phyloP scores from a whole-genome alignment of 1,139 yeast genomes.

The Nematodospora anomalae region DNA sequence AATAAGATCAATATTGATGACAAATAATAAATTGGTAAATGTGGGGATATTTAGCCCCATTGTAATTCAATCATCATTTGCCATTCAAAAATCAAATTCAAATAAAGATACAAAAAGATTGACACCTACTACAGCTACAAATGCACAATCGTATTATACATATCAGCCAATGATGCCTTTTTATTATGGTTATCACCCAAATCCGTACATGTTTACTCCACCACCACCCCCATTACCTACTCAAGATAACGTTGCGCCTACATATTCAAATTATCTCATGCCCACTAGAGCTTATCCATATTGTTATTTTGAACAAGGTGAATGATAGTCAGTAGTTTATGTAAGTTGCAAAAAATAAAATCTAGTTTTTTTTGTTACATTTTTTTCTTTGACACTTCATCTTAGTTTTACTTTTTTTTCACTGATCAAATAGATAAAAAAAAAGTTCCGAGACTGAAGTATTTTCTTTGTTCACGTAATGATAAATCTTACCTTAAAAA shows the following conservation, averaged over 20 bases:
- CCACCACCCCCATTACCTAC: constrained; percentile 1
- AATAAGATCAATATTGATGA: constrained; percentile 37
- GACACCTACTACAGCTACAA: constrained; percentile 4
- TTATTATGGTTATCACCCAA: constrained; percentile 17
- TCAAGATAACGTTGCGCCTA: background rate
- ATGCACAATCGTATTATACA: constrained; percentile 9
- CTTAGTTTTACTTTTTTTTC: background rate
- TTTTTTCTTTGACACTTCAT: too few relatives aligned
- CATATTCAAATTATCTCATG: constrained; percentile 8
- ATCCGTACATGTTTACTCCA: constrained; percentile 13
- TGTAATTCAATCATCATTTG: constrained; percentile 42
- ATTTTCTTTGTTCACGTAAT: too few relatives aligned
- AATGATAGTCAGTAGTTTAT: background rate
- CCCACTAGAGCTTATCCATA: constrained; percentile 8
- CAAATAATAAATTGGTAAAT: constrained; percentile 30
- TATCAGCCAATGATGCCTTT: constrained; percentile 16
- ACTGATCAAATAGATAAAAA: constrained; percentile 1
- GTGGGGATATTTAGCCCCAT: constrained; percentile 22
- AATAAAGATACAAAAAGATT: constrained; percentile 2
- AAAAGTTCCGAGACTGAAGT: too few relatives aligned
- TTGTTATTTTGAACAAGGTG: constrained; percentile 7
- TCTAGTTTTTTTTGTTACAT: too few relatives aligned
- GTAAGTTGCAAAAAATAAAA: background rate
- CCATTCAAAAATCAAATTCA: constrained; percentile 31
- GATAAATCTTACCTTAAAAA: too few relatives aligned